Percentiles rank a stretch among this genome's conserved stretches.
Conservation (phyloP, 2,329 filamentous ascomycete genomes). For the Gnomoniopsis smithogilvyi region DNA sequence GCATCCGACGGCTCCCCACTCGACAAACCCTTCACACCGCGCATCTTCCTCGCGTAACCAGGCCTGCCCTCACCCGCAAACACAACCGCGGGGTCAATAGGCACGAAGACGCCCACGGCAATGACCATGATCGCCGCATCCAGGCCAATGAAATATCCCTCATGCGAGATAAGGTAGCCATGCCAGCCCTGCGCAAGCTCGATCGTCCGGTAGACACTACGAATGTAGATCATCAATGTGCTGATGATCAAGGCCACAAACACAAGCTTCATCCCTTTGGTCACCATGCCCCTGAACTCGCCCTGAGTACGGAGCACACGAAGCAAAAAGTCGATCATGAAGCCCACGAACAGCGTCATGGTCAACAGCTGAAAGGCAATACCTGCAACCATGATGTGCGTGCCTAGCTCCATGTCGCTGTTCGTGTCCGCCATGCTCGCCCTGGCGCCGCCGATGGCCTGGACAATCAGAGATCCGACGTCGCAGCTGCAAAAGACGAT, state of each 20-base stretch:
- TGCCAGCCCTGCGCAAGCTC: constrained; percentile 48
- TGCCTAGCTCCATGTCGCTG: constrained; percentile 26
- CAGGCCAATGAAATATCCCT: constrained; percentile 45
- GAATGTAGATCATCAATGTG: constrained; percentile 41
- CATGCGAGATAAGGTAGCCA: constrained; percentile 47
- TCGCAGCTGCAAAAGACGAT: constrained; percentile 46
- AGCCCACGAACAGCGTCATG: constrained; percentile 43
- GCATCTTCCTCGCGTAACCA: neutral
- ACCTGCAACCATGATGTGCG: constrained; percentile 46
- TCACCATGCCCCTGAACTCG: constrained; percentile 27
- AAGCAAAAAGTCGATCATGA: constrained; percentile 35
- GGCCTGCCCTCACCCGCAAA: neutral
- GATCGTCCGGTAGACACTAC: constrained; percentile 47
- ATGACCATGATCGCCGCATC: constrained; percentile 47
- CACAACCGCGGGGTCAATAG: constrained; percentile 35
- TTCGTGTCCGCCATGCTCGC: constrained; percentile 38
- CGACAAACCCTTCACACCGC: neutral
- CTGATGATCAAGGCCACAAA: constrained; percentile 37
- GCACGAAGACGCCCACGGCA: constrained; percentile 40
- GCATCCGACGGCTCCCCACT: constrained; percentile 7
- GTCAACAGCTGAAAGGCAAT: constrained; percentile 47
- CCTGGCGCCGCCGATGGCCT: constrained; percentile 45
- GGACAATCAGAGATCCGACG: constrained; percentile 41
- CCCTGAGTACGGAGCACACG: constrained; percentile 26
- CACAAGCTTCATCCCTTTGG: constrained; percentile 23